These are phyloP conservation scores for Pythium myriotylum DNA, from an alignment of 352 stramenopile species.

Conservation along the genomic window DNA sequence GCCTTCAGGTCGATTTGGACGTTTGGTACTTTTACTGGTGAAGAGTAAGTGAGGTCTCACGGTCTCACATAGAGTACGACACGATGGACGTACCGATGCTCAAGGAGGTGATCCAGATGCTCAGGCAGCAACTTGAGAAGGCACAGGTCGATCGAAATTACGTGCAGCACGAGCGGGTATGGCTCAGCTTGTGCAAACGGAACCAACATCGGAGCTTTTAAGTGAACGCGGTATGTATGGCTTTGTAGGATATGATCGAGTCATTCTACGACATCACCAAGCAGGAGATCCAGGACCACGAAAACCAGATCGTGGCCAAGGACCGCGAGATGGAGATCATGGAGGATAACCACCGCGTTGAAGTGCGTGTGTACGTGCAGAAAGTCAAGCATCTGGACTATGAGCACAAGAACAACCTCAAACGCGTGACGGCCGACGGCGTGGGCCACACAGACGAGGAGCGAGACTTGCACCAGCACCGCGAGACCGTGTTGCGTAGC, in stretches of 20 bases:
- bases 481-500: constrained; percentile 63
- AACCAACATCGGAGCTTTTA: background rate
- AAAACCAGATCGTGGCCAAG: constrained; percentile 91
- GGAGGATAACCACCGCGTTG: constrained; percentile 94
- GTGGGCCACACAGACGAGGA: constrained; percentile 77
- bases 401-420: constrained; percentile 94
- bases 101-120: constrained; percentile 92
- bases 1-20: constrained; percentile 54
- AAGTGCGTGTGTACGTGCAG: constrained; percentile 93
- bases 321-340: constrained; percentile 96
- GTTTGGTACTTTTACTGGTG: background rate
- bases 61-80: constrained; percentile 80
- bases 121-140: constrained; percentile 91
- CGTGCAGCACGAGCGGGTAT: constrained; percentile 91
- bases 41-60: background rate
- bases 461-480: constrained; percentile 62
- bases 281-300: constrained; percentile 89
- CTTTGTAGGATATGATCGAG: constrained; percentile 91
- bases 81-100: constrained; percentile 94
- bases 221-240: background rate
- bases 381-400: constrained; percentile 96
- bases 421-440: constrained; percentile 74
- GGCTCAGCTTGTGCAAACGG: background rate
- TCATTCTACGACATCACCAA: constrained; percentile 96
- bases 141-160: constrained; percentile 93